These are phyloP conservation scores for Plantago major DNA, from an alignment of 257 asterid species.

Conservation along the genomic window DNA sequence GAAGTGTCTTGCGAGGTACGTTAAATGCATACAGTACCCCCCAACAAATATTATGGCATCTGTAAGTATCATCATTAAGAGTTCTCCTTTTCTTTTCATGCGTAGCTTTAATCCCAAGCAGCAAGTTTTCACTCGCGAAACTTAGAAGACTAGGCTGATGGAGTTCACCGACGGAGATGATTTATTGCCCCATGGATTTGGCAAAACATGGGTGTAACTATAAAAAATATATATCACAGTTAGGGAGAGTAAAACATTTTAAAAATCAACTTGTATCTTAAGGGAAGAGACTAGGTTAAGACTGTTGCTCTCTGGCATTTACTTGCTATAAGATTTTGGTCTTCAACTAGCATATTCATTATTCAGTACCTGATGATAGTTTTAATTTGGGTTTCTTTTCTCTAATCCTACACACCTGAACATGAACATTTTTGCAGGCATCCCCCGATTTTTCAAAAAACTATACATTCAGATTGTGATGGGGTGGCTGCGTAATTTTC, in stretches of 20 bases:
- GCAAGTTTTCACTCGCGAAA: slow-evolving; percentile 17
- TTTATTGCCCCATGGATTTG: slow-evolving; percentile 6
- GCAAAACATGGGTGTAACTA: slow-evolving; percentile 11
- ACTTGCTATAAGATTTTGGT: slow-evolving; percentile 18
- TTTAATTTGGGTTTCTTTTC: too few species aligned
- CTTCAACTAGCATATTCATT: slow-evolving; percentile 2
- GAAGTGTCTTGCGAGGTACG: slow-evolving; percentile 33
- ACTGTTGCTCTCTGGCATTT: slow-evolving; percentile 15
- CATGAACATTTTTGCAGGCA: too few species aligned
- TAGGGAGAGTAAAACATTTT: slow-evolving; percentile 16
- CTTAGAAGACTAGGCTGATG: slow-evolving; percentile 13
- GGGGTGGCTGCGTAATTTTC: too few species aligned
- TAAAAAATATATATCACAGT: slow-evolving; percentile 16
- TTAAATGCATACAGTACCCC: not conserved
- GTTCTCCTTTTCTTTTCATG: not conserved
- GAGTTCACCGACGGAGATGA: slow-evolving; percentile 16
- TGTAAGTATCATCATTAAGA: slow-evolving; percentile 3
- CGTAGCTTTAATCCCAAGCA: slow-evolving; percentile 19
- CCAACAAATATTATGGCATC: not conserved
- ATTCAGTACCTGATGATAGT: not conserved
- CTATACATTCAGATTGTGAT: too few species aligned
- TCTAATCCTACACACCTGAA: too few species aligned
- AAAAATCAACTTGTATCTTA: slow-evolving; percentile 12
- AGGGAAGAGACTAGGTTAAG: slow-evolving; percentile 1
- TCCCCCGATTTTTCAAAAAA: too few species aligned